These are phyloP conservation scores for Rhytidiadelphus loreus DNA, from an alignment of 225 moss, liverwort and hornwort species.

Conservation along the genomic window DNA sequence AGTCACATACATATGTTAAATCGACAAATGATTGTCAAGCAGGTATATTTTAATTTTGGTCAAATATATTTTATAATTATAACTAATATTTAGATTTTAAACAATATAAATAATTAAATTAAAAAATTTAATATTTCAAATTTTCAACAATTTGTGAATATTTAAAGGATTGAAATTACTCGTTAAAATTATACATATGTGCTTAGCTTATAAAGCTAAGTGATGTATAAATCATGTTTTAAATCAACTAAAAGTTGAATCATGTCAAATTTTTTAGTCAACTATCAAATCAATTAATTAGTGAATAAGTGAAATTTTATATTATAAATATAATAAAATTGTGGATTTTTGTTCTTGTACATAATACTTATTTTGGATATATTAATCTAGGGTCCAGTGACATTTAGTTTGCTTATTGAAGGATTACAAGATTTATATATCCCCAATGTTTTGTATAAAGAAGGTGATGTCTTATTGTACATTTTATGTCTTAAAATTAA, in stretches of 20 bases:
- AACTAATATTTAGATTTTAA: too few species aligned
- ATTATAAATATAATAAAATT: too few species aligned
- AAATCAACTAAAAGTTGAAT: neutral
- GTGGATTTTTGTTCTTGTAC: neutral
- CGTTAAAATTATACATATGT: too few species aligned
- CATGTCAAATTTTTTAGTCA: neutral
- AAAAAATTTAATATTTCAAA: neutral
- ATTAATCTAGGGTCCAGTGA: slow-evolving; percentile 45
- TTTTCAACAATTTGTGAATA: neutral
- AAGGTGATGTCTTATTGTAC: slow-evolving; percentile 21
- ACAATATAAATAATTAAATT: too few species aligned
- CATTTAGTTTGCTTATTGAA: slow-evolving; percentile 55
- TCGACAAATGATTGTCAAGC: slow-evolving; percentile 41
- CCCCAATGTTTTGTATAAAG: slow-evolving; percentile 66
- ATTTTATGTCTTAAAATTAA: neutral
- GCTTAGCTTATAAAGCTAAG: neutral
- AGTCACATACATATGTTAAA: slow-evolving; percentile 62
- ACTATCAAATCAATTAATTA: neutral
- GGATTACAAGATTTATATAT: slow-evolving; percentile 36
- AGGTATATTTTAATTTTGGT: neutral
- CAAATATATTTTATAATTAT: rapidly evolving
- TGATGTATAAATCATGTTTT: neutral
- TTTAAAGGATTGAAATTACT: neutral
- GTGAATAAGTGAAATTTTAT: too few species aligned
- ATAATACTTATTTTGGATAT: neutral